Evolutionary conservation across 768 basidiomycete species (phyloP).

Genomic region (Trametopsis cervina): DNA sequence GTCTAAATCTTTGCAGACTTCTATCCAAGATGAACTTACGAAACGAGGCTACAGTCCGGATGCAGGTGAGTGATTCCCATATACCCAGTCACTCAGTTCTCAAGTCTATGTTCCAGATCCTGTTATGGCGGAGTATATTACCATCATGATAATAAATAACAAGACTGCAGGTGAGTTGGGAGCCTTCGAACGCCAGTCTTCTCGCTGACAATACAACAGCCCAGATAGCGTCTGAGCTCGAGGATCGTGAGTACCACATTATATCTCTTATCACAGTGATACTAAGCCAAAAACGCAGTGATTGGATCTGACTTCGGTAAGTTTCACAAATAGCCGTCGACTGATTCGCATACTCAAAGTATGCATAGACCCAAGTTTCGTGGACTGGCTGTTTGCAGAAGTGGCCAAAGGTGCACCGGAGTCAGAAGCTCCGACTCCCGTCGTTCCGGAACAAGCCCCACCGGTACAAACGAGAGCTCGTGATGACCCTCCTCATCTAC

Average conservation of each 20-base stretch:
- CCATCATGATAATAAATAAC: constrained; percentile 92
- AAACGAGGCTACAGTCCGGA: constrained; percentile 69
- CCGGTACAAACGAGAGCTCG: constrained; percentile 24
- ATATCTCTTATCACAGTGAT: not conserved
- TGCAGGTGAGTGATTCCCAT: constrained; percentile 46
- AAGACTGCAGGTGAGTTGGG: constrained; percentile 61
- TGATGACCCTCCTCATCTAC: constrained; percentile 25
- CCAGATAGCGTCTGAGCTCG: constrained; percentile 83
- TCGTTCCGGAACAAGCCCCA: constrained; percentile 20
- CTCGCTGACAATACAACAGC: constrained; percentile 40
- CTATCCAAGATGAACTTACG: constrained; percentile 77
- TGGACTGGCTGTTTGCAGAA: constrained; percentile 82
- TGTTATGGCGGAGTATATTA: constrained; percentile 92
- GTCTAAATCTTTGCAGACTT: constrained; percentile 40
- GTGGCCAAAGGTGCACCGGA: constrained; percentile 65
- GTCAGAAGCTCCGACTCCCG: constrained; percentile 34
- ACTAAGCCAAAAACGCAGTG: constrained; percentile 26
- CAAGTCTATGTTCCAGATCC: constrained; percentile 43
- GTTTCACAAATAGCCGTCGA: constrained; percentile 15
- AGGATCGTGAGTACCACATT: constrained; percentile 50
- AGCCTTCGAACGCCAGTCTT: constrained; percentile 5
- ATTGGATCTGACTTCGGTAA: constrained; percentile 82
- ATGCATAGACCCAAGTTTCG: constrained; percentile 67
- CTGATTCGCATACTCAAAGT: constrained; percentile 13
- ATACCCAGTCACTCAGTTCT: constrained; percentile 7